Percentiles rank a stretch among this genome's conserved stretches.
These are phyloP conservation scores for Malus sieversii DNA, from an alignment of 306 rosid species.

Conservation along the genomic window DNA sequence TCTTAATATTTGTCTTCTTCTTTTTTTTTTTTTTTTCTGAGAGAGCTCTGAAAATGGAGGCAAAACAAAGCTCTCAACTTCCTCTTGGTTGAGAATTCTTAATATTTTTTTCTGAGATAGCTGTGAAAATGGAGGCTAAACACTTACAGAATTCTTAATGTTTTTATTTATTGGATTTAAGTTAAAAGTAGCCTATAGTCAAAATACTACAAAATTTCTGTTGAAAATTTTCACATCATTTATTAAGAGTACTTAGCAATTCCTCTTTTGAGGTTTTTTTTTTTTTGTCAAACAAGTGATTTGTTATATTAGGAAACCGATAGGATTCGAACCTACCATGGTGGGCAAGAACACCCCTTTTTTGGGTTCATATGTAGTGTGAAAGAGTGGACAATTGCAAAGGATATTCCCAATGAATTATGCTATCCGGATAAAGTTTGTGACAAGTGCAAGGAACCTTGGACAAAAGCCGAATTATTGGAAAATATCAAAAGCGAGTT, in stretches of 20 bases:
- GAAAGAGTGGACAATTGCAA: not conserved
- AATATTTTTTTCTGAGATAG: no score
- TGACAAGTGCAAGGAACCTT: slow-evolving; percentile 14
- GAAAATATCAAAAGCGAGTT: not conserved
- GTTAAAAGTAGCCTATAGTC: not conserved
- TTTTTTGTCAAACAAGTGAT: no score
- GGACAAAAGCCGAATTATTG: slow-evolving; percentile 22
- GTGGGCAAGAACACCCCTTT: no score
- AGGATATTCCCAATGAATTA: slow-evolving; percentile 31
- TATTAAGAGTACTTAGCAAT: not conserved
- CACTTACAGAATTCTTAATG: no score
- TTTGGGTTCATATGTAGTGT: not conserved
- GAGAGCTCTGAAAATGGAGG: no score
- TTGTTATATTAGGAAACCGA: no score
- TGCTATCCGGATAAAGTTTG: slow-evolving; percentile 29
- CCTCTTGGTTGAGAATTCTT: no score
- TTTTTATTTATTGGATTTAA: not conserved
- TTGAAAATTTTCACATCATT: not conserved
- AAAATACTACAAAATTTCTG: not conserved
- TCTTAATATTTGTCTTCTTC: no score
- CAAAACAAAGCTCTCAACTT: no score
- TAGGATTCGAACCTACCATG: no score
- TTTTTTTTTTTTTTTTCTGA: no score
- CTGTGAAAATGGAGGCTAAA: no score
- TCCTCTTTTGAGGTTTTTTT: not conserved